phyloP scores from a whole-genome alignment of 2,329 filamentous ascomycete genomes.

The Ophiobolus disseminans region DNA sequence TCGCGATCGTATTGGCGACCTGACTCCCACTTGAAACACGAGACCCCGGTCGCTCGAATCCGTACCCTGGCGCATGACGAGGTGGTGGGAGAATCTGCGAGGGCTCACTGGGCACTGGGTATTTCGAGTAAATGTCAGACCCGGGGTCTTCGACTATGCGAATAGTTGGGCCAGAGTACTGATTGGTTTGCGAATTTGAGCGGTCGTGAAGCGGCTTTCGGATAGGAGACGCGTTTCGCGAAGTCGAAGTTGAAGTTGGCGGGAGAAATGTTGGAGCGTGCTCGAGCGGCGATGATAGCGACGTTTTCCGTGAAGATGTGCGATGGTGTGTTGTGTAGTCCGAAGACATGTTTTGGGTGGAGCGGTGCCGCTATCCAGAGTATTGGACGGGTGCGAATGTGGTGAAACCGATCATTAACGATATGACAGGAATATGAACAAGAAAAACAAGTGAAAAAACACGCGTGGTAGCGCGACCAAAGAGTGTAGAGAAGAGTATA shows the following conservation, averaged over 20 bases:
- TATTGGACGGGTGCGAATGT: slow-evolving; percentile 28
- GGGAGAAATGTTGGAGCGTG: slow-evolving; percentile 42
- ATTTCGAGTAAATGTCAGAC: slow-evolving; percentile 48
- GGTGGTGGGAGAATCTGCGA: slow-evolving; percentile 50
- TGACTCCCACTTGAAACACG: slow-evolving; percentile 49
- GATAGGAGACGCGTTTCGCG: slow-evolving; percentile 40
- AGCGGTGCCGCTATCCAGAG: slow-evolving; percentile 28
- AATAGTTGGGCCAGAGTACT: slow-evolving; percentile 48
- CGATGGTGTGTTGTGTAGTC: slow-evolving; percentile 28
- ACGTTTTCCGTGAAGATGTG: slow-evolving; percentile 33
- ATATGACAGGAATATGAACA: slow-evolving; percentile 25
- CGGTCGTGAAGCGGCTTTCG: slow-evolving; percentile 49
- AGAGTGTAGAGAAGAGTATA: slow-evolving; percentile 46
- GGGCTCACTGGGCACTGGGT: slow-evolving; percentile 48
- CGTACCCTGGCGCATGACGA: slow-evolving; percentile 47
- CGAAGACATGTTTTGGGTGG: slow-evolving; percentile 41
- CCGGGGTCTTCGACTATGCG: slow-evolving; percentile 50
- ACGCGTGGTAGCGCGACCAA: slow-evolving; percentile 31
- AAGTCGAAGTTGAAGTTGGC: slow-evolving; percentile 32
- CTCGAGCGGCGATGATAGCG: slow-evolving; percentile 33
- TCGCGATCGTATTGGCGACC: slow-evolving; percentile 49
- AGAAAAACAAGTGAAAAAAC: slow-evolving; percentile 25
- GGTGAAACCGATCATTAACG: slow-evolving; percentile 44
- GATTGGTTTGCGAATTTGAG: slow-evolving; percentile 48
- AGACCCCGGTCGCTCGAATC: slow-evolving; percentile 47